phyloP scores from a whole-genome alignment of 2,329 filamentous ascomycete species.

The Pseudodiploospora longispora region DNA sequence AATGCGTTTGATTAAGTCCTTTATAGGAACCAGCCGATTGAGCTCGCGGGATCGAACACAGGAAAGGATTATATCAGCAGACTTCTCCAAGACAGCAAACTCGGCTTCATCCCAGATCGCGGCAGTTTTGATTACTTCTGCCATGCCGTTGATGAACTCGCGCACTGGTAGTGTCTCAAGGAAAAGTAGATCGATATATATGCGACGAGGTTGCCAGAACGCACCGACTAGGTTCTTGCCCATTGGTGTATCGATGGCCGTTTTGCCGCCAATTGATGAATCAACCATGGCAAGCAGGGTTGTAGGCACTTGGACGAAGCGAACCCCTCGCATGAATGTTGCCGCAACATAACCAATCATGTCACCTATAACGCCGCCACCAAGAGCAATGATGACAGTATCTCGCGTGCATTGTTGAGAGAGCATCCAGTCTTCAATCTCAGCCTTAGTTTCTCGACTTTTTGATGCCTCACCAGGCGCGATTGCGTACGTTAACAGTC shows the following conservation, averaged over 20 bases:
- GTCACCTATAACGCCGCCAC: slow-evolving; percentile 94
- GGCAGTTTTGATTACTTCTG: slow-evolving; percentile 94
- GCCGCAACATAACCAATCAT: slow-evolving; percentile 96
- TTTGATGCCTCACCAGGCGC: slow-evolving; percentile 92
- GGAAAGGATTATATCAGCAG: slow-evolving; percentile 65
- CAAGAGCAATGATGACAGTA: slow-evolving; percentile 88
- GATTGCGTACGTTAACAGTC: slow-evolving; percentile 78
- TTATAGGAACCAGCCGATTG: slow-evolving; percentile 62
- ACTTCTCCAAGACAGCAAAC: slow-evolving; percentile 75
- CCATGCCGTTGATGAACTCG: slow-evolving; percentile 98
- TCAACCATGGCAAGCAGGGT: slow-evolving; percentile 96
- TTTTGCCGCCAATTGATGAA: slow-evolving; percentile 96
- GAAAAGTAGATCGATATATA: slow-evolving; percentile 91
- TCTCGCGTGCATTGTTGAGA: slow-evolving; percentile 87
- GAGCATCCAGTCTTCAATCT: slow-evolving; percentile 97
- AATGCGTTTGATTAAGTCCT: slow-evolving; percentile 63
- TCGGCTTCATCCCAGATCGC: slow-evolving; percentile 90
- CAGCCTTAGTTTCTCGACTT: slow-evolving; percentile 83
- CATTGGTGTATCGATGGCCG: slow-evolving; percentile 89
- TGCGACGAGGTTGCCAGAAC: slow-evolving; percentile 91
- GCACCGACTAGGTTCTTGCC: slow-evolving; percentile 94
- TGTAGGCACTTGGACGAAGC: slow-evolving; percentile 93
- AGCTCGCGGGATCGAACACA: slow-evolving; percentile 25
- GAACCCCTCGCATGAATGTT: slow-evolving; percentile 96
- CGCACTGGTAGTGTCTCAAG: slow-evolving; percentile 81